Percentiles rank a stretch among this genome's conserved stretches.
Evolutionary conservation across 1,139 yeast genomes (phyloP).

Genomic region (Pichia sp.): DNA sequence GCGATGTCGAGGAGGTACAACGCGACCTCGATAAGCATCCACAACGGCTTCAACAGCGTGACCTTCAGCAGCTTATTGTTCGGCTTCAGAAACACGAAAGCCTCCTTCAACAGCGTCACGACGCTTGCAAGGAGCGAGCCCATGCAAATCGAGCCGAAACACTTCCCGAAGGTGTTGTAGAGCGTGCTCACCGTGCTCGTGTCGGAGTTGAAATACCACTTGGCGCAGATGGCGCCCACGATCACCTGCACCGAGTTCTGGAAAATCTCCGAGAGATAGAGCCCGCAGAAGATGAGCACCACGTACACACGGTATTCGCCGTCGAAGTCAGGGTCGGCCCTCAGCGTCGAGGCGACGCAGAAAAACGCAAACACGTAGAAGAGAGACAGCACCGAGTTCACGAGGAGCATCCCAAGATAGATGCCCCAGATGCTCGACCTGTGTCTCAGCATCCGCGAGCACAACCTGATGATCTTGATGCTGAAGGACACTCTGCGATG

Average conservation of each 20-base stretch:
- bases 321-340: conserved; percentile 13
- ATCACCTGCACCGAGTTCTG: conserved; percentile 80
- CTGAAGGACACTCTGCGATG: conserved; percentile 54
- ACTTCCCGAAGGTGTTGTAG: conserved; percentile 73
- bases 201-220: conserved; percentile 88
- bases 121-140: conserved; percentile 80
- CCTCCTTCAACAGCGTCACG: conserved; percentile 47
- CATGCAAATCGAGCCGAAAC: conserved; percentile 86
- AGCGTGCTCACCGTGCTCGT: conserved; percentile 78
- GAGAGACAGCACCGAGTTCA: conserved; percentile 52
- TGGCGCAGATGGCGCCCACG: conserved; percentile 78
- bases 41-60: conserved; percentile 43
- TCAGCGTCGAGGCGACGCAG: conserved; percentile 73
- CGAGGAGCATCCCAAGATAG: conserved; percentile 57
- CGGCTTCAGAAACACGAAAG: conserved; percentile 19
- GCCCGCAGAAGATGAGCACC: conserved; percentile 59
- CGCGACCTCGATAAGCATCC: conserved; percentile 55
- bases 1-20: conserved; percentile 33
- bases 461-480: conserved; percentile 65
- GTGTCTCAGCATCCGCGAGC: conserved; percentile 69
- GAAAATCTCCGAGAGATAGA: conserved; percentile 76
- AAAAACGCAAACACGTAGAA: conserved; percentile 61
- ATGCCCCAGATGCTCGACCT: conserved; percentile 67
- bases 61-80: conserved; percentile 20
- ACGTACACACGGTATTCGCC: conserved; percentile 39